Evolutionary conservation across 2,329 filamentous ascomycete species (phyloP).

Genomic region (Sclerotinia trifoliorum): DNA sequence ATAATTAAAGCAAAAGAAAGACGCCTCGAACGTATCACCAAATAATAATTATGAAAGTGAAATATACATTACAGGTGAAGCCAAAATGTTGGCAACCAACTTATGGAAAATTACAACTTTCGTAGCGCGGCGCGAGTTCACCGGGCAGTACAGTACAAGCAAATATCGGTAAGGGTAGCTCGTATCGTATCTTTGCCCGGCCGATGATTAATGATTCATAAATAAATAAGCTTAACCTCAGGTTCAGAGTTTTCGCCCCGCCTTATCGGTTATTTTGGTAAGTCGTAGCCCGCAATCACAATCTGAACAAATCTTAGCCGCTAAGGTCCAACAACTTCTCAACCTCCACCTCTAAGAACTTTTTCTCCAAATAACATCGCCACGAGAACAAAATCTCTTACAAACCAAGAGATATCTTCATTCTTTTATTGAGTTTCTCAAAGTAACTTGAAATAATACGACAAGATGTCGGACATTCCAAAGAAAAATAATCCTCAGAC

Average conservation of each 20-base stretch:
- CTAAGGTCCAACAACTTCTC: constrained; percentile 25
- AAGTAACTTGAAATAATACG: constrained; percentile 14
- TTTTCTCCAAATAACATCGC: constrained; percentile 21
- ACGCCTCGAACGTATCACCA: constrained; percentile 21
- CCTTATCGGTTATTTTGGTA: constrained; percentile 23
- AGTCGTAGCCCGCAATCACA: constrained; percentile 23
- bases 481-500: constrained; percentile 60
- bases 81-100: constrained; percentile 4
- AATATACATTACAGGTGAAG: constrained; percentile 3
- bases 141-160: neutral
- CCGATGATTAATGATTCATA: neutral
- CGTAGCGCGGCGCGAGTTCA: constrained; percentile 9
- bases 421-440: constrained; percentile 11
- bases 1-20: neutral
- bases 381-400: constrained; percentile 22
- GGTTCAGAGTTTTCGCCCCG: constrained; percentile 21
- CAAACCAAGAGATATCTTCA: constrained; percentile 12
- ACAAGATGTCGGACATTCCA: constrained; percentile 60
- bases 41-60: constrained; percentile 6
- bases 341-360: constrained; percentile 23
- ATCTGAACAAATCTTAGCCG: constrained; percentile 23
- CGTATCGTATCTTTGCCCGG: neutral
- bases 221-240: constrained; percentile 10
- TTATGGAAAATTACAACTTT: neutral
- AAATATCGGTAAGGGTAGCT: neutral